Evolutionary conservation across 176 grass and related monocot genomes (phyloP), one percentile per base, ranked within the genome.

Genomic region (Calamus simplicifolius): DNA sequence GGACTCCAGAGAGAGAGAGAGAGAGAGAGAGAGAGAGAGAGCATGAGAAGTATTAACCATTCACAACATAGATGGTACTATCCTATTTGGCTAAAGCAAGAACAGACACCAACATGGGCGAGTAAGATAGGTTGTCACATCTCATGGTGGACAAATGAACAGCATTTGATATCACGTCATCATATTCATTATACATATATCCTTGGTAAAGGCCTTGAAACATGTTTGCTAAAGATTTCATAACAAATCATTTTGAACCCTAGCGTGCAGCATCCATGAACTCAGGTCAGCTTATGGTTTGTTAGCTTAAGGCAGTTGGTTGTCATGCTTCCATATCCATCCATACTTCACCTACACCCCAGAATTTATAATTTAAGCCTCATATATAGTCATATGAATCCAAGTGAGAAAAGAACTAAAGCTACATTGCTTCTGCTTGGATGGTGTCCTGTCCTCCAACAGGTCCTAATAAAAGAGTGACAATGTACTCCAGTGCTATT

Each of bases 131-230:
- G 55, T 69, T 60, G 81, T 70, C 59, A 69, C 35, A 18, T 18
- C 62, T 57, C 69, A 58, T 56, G 59, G 75, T 59, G 70, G 70
- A 61, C 75, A 74, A 78, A 70, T 66, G 75, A 79, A 58, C 76
- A 67, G 80, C 62, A 57, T 67, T 74, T 68, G 63, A 85, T 76
- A 67, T 69, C 77, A 73, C 77, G 81, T 58, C 69, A 78, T 52
- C 56, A 75, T 63, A 30, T 0, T n/a, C 6, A 15, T 72, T 68
- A 58, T 56, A 54, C 55, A 65, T 50, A 84, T 54, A 50, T 62
- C 53, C 68, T 52, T 27, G 51, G 51, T 68, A 48, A 60, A 54
- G 23, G 60, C 55, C 30, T 23, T 23, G 21, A 23, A 23, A 23
- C 54, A 52, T 67, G 23, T 60, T 31, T 16, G 57, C 68, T 76